Evolutionary conservation across 2,329 filamentous ascomycete genomes (phyloP), one percentile per base, ranked within the genome.

Genomic region (Trichoderma citrinoviride): DNA sequence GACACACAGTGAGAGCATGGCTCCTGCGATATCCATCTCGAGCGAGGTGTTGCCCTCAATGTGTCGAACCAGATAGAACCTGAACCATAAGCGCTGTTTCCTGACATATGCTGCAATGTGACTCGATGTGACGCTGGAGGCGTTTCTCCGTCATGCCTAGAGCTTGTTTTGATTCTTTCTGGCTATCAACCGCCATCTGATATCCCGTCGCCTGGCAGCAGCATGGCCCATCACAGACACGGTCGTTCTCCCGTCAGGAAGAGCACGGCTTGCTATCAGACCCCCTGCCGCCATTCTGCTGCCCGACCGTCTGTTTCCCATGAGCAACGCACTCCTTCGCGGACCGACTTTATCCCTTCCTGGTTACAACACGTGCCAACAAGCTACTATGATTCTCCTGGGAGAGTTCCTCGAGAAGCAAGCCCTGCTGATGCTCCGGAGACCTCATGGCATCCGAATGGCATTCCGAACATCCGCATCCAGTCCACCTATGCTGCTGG

Each of bases 301-400:
- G 17, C 33, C 29, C 52, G 8, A 21, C 19, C 29, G 2, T 43
- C 52, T 10, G 47, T 25, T 19, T 7, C 33, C 19, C 55, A 41
- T 33, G 7, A 29, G 21, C 19, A 43, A 15, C 19, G 41, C 15
- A 21, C 41, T 37, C 21, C 15, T 15, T 54, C 52, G 21, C 62
- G 23, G 53, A 27, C 33, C 27, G 53, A 47, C 33, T 29, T 25
- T 47, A 54, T 66, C 37, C 37, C 47, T 41, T 64, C 61, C 23
- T 66, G 61, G 65, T 23, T 64, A 33, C 44, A 64, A 12, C 65
- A 66, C 52, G 41, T 66, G 37, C 65, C 29, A 37, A 5, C 64
- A 27, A 53, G 52, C 44, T 15, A 40, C 33, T 15, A 53, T 33
- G 46, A 62, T 43, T 37, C 52, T 5, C 19, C 27, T 15, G 43